Evolutionary conservation across 73 alveolate species (phyloP).

Genomic region (Stentor coeruleus): DNA sequence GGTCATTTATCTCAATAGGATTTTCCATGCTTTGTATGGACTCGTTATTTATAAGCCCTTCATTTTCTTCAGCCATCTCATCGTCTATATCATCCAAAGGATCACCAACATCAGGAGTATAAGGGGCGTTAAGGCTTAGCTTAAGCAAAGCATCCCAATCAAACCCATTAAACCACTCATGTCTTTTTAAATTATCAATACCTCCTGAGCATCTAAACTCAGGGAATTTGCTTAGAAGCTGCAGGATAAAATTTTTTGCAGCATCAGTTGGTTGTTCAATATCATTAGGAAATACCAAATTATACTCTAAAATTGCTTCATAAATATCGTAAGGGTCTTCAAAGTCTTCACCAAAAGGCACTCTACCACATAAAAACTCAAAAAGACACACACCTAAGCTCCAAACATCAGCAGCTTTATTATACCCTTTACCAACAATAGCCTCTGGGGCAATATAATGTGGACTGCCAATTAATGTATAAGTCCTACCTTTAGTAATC

Average conservation of each 20-base stretch:
- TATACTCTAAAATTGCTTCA: constrained; percentile 21
- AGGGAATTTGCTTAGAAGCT: constrained; percentile 48
- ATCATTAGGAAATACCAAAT: constrained; percentile 32
- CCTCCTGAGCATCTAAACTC: constrained; percentile 53
- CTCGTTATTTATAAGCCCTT: background rate
- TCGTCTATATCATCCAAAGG: background rate
- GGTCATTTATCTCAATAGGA: constrained; percentile 1
- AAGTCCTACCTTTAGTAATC: constrained; percentile 39
- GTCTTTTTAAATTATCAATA: constrained; percentile 38
- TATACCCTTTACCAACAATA: constrained; percentile 57
- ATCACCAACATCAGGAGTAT: constrained; percentile 20
- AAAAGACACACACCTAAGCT: constrained; percentile 44
- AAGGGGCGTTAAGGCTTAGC: background rate
- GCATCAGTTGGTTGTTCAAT: constrained; percentile 44
- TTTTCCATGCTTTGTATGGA: background rate
- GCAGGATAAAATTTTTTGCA: constrained; percentile 39
- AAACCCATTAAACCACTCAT: constrained; percentile 51
- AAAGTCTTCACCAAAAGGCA: constrained; percentile 28
- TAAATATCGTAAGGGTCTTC: constrained; percentile 30
- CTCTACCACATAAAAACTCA: constrained; percentile 52
- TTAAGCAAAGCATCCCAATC: constrained; percentile 22
- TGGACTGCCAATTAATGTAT: constrained; percentile 55
- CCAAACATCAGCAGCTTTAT: constrained; percentile 54
- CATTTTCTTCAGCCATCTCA: background rate
- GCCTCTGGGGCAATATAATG: constrained; percentile 69